Base-by-base conservation (phyloP, 2,329 filamentous ascomycete genomes). In the Penicillium polonicum region DNA sequence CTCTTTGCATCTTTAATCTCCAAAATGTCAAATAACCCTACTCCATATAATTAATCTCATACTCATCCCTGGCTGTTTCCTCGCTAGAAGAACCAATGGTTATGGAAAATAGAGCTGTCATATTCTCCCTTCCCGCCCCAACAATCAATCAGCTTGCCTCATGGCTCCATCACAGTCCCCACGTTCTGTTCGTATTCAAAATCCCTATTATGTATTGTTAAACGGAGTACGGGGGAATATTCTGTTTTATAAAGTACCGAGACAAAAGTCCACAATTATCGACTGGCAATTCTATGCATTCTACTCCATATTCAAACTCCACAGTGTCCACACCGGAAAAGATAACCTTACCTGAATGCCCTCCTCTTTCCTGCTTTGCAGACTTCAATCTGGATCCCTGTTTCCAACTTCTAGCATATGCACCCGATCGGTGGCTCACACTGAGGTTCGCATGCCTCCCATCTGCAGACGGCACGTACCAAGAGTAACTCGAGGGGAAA, bases 51-150 rank as follows among this genome's bases (percentile, higher is more conserved):
- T 21, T 42, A 42, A 45, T 29, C 13, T 31, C 5, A 15, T 35
- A 46, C 2, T 38, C 35, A 55, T 31, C 49, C 49, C 41, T 52
- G 3, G 8, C 6, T 17, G 8, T 23, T 17, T 48, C 42, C 39
- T 48, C 36, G n/a, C 35, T 44, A 27, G 39, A 46, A 51, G 13
- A 33, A 21, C 15, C 52, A 23, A 17, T 35, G 25, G 60, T 58
- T 57, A n/a, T 52, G n/a, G n/a, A 52, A 59, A 56, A 69, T 57
- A 54, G 70, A 70, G 68, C 69, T 72, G 68, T 72, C 70, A 70
- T 68, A 69, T 70, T 65, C 48, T 42, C 48, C 43, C 31, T 60
- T 61, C 52, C 54, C 62, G 54, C 39, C 53, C 49, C 58, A 53
- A 59, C 44, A 21, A 17, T 31, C 41, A 57, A 38, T 52, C 54